Evolutionary conservation across 306 rosid genomes (phyloP), one percentile per base, ranked within the genome.

Genomic region (Pyrus bretschneideri): DNA sequence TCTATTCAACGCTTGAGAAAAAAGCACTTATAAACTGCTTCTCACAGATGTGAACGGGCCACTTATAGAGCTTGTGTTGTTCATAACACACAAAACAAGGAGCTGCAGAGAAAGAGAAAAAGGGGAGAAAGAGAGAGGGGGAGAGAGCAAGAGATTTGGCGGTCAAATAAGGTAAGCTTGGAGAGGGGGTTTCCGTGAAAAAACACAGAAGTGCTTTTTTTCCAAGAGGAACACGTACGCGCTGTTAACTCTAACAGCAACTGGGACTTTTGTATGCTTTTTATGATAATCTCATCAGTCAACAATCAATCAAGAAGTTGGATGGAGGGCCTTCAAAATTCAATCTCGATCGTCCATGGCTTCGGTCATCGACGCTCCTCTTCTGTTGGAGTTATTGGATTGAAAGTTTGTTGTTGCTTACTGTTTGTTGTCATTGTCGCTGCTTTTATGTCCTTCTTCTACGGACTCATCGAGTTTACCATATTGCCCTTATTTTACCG

Each of bases 131-230:
- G 2, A 76, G 13, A 65, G 11, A 63, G 63, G 52, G 31, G 3
- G 35, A 30, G 52, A 60, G 15, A 49, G 5, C 68, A 6, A 70
- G 11, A 63, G 59, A 68, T 6, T 60, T 23, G 83, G 77, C 73
- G 83, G 93, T 91, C 93, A 91, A 91, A 85, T 76, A 86, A 84
- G 59, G 91, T 67, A 73, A 84, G 86, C 90, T 62, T 59, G 46
- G 11, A 3, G 55, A 15, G 55, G 9, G 8, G 21, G 78, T 59
- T 81, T 87, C 89, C 83, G 12, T 76, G 85, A 75, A 82, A 55
- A 77, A 23, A 65, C 79, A 49, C 76, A 73, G 67, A 66, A 15
- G 19, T 25, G 59, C 61, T 21, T 65, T 51, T 38, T 19, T 30
- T 30, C 31, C 7, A 38, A 21, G 2, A 2, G 44, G n/a, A 46